phyloP scores from a whole-genome alignment of 2,329 filamentous ascomycete species.

The Claviceps sp. region DNA sequence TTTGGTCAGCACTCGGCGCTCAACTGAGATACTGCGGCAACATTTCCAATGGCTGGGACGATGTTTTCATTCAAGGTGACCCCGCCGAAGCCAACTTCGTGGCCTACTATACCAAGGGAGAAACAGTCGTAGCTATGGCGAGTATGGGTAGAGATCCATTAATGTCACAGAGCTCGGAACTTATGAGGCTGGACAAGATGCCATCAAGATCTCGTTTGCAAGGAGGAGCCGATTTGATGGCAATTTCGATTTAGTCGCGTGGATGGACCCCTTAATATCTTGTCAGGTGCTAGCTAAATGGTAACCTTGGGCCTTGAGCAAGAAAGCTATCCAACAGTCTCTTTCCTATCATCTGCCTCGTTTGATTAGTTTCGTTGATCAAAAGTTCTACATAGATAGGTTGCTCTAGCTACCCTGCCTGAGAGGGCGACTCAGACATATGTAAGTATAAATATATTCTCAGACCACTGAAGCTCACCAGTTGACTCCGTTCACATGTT shows the following conservation, averaged over 20 bases:
- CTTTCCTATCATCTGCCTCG: too few relatives aligned
- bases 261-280: background rate
- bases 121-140: slow-evolving; percentile 78
- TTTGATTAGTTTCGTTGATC: too few relatives aligned
- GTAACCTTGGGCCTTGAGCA: too few relatives aligned
- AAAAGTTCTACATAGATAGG: too few relatives aligned
- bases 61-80: slow-evolving; percentile 66
- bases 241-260: slow-evolving; percentile 15
- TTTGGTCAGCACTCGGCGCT: slow-evolving; percentile 86
- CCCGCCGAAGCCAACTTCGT: slow-evolving; percentile 69
- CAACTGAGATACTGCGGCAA: slow-evolving; percentile 93
- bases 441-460: too few relatives aligned
- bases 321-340: too few relatives aligned
- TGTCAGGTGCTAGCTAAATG: background rate
- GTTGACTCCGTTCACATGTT: too few relatives aligned
- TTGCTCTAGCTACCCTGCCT: too few relatives aligned
- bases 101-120: slow-evolving; percentile 78
- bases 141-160: slow-evolving; percentile 84
- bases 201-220: slow-evolving; percentile 64
- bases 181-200: slow-evolving; percentile 79
- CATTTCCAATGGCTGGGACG: slow-evolving; percentile 69
- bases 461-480: too few relatives aligned
- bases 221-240: slow-evolving; percentile 42
- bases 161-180: slow-evolving; percentile 67
- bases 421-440: too few relatives aligned